Conservation (phyloP, 192 early-diverging fungal species). For the Podila epigama region DNA sequence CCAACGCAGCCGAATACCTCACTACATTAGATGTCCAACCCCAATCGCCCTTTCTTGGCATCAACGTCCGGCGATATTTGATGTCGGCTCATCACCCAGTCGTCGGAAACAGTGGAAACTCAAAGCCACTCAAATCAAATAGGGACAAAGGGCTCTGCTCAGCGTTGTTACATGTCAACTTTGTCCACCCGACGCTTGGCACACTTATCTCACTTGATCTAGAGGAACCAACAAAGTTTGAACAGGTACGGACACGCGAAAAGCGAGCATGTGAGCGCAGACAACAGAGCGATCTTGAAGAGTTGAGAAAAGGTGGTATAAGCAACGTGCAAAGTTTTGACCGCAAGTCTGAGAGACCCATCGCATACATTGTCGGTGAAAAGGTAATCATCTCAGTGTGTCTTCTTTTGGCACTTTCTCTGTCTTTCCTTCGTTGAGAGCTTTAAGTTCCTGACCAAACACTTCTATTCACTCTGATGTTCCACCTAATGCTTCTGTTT, state of each 20-base stretch:
- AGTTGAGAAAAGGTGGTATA: slow-evolving; percentile 49
- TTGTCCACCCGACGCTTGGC: slow-evolving; percentile 45
- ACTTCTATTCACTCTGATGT: too few relatives aligned
- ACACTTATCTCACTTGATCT: slow-evolving; percentile 19
- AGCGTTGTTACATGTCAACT: slow-evolving; percentile 51
- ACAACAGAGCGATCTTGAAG: slow-evolving; percentile 45
- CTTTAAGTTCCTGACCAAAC: background rate
- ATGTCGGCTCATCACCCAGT: slow-evolving; percentile 55
- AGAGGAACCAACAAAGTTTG: slow-evolving; percentile 63
- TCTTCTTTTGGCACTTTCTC: background rate
- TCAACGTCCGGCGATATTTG: slow-evolving; percentile 62
- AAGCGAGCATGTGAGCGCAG: slow-evolving; percentile 56
- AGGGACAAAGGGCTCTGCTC: slow-evolving; percentile 65
- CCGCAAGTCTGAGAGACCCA: slow-evolving; percentile 39
- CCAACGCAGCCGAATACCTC: slow-evolving; percentile 48
- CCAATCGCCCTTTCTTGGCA: slow-evolving; percentile 37
- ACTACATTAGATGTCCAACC: slow-evolving; percentile 41
- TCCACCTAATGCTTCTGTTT: background rate
- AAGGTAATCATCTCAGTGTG: slow-evolving; percentile 40
- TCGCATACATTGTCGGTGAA: slow-evolving; percentile 60
- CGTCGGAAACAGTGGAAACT: slow-evolving; percentile 62
- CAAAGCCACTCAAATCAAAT: slow-evolving; percentile 60
- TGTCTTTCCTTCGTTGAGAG: background rate
- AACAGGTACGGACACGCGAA: slow-evolving; percentile 63
- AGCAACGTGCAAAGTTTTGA: slow-evolving; percentile 18